phyloP scores from a whole-genome alignment of 495 filamentous ascomycete genomes.

The Aspergillus hancockii region DNA sequence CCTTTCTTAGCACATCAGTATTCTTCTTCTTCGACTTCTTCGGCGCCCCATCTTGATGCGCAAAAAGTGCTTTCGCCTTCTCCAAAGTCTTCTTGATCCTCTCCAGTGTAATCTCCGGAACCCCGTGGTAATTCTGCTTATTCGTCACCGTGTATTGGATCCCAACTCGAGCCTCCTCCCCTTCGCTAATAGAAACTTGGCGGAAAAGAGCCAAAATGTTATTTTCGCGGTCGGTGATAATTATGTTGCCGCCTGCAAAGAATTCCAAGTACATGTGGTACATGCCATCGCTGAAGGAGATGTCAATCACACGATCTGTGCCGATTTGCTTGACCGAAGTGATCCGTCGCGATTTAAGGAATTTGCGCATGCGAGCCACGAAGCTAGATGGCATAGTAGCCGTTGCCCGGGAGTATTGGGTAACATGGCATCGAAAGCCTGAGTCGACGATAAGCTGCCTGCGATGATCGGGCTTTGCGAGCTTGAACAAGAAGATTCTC shows the following conservation, averaged over 20 bases:
- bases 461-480: conserved; percentile 79
- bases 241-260: conserved; percentile 93
- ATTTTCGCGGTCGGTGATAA: conserved; percentile 80
- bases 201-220: conserved; percentile 78
- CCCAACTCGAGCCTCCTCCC: conserved; percentile 72
- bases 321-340: conserved; percentile 83
- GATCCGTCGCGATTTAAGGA: conserved; percentile 79
- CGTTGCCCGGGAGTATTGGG: conserved; percentile 81
- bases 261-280: conserved; percentile 92
- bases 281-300: conserved; percentile 87
- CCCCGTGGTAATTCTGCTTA: conserved; percentile 76
- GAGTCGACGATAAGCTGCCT: conserved; percentile 91
- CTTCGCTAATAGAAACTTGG: conserved; percentile 72
- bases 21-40: conserved; percentile 78
- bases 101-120: conserved; percentile 71
- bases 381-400: conserved; percentile 81
- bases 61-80: conserved; percentile 57
- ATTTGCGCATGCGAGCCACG: conserved; percentile 80
- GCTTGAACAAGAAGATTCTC: conserved; percentile 93
- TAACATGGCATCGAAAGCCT: conserved; percentile 94
- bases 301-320: conserved; percentile 89
- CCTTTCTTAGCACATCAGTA: conserved; percentile 72
- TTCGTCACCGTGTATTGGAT: conserved; percentile 76
- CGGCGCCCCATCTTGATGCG: conserved; percentile 47
- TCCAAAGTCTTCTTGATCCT: conserved; percentile 69